Percentiles rank a stretch among this genome's conserved stretches.
These are phyloP conservation scores for Monosporascus sp. DNA, from an alignment of 2,329 filamentous ascomycete species.

Conservation along the genomic window DNA sequence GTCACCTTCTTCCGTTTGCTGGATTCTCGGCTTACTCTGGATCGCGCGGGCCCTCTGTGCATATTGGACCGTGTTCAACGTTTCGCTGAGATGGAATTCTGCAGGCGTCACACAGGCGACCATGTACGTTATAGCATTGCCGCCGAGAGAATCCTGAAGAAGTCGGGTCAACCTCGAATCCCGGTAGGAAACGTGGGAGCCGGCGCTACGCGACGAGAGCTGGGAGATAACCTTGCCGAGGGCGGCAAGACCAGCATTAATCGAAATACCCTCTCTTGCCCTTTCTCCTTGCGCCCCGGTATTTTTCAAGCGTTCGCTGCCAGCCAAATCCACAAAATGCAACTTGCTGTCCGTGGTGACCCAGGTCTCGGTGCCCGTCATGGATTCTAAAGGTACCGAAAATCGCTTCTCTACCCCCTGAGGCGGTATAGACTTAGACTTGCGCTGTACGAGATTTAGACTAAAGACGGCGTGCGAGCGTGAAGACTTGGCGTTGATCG, in stretches of 20 bases:
- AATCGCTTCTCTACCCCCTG: conserved; percentile 72
- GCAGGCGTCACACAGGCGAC: conserved; percentile 96
- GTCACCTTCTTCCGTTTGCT: conserved; percentile 87
- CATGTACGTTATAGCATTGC: conserved; percentile 98
- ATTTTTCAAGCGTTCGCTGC: conserved; percentile 94
- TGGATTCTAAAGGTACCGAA: conserved; percentile 78
- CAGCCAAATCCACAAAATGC: conserved; percentile 96
- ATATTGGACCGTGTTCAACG: conserved; percentile 95
- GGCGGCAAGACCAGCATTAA: conserved; percentile 92
- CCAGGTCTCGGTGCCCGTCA: conserved; percentile 62
- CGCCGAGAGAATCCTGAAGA: conserved; percentile 91
- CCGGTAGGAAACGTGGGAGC: conserved; percentile 92
- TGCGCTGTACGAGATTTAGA: conserved; percentile 85
- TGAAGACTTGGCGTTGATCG: conserved; percentile 95
- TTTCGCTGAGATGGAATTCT: conserved; percentile 96
- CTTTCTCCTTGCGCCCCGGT: conserved; percentile 92
- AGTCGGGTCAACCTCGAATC: conserved; percentile 95
- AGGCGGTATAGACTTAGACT: conserved; percentile 48
- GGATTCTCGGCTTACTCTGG: conserved; percentile 94
- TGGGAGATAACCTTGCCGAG: conserved; percentile 98
- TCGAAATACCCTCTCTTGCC: conserved; percentile 93
- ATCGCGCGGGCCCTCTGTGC: conserved; percentile 93
- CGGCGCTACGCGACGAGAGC: conserved; percentile 80
- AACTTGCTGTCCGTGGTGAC: conserved; percentile 96
- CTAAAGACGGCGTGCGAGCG: conserved; percentile 97